phyloP scores from a whole-genome alignment of 2,329 filamentous ascomycete species.

The Colletotrichum sp. region DNA sequence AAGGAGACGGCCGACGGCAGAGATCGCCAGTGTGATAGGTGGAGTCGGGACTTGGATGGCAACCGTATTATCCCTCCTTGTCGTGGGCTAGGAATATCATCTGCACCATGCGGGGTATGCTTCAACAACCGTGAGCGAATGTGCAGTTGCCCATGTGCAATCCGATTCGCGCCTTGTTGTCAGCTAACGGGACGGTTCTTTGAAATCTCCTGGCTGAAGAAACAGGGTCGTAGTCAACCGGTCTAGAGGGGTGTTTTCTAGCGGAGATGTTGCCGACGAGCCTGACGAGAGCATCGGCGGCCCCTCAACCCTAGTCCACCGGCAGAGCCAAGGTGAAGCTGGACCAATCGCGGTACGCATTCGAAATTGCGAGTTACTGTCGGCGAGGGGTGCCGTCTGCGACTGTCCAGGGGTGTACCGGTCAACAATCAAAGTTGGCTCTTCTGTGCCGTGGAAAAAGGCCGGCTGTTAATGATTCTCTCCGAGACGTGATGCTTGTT shows the following conservation, averaged over 20 bases:
- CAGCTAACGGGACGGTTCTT: not conserved
- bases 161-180: not conserved
- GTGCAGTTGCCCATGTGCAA: not conserved
- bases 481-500: slow-evolving; percentile 7
- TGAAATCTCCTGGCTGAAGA: not conserved
- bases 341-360: not conserved
- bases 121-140: not conserved
- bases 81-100: not conserved
- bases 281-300: not conserved
- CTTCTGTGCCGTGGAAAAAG: not conserved
- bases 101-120: slow-evolving; percentile 5
- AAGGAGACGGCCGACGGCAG: slow-evolving; percentile 18
- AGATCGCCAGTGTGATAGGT: slow-evolving; percentile 9
- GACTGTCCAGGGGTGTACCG: not conserved
- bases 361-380: not conserved
- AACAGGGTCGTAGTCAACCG: not conserved
- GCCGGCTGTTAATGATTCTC: not conserved
- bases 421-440: not conserved
- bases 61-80: not conserved
- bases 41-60: not conserved
- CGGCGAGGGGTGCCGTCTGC: not conserved
- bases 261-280: slow-evolving; percentile 13
- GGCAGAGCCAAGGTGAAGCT: not conserved
- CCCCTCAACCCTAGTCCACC: not conserved
- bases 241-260: not conserved